Base-by-base conservation (phyloP, 75 land plant species). In the Chamaecyparis obtusa region DNA sequence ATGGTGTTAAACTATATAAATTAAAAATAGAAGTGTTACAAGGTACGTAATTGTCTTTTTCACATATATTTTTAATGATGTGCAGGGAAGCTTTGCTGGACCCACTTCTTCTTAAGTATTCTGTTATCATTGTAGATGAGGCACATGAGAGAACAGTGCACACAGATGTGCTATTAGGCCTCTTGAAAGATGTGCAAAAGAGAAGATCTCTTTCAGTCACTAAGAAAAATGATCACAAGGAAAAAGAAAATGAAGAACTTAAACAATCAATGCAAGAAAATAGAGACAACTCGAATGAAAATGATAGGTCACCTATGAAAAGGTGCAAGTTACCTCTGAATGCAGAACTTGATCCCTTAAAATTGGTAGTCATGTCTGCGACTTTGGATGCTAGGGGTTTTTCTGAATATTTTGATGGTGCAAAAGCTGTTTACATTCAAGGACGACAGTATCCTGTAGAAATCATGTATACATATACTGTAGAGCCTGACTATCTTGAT, bases 141-240 rank as follows among this genome's bases (percentile, higher is more conserved):
- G 99, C 99, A 32, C 99, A 97, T 91, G 99, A 97, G 90, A 93
- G 99, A 89, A 97, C 99, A 81, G 92, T 97, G 17, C 96, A 97
- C 72, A 97, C 99, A 11, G 97, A 97, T 92, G 99, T 97, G 24
- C 93, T 97, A 75, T 89, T 97, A 82, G 99, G 99, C 41, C 90
- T 97, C 79, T 85, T 97, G 86, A 97, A 96, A 85, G 92, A 88
- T 30, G 94, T 97, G 21, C 99, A 97, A 90, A 84, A 77, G 30
- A 85, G 90, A 49, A 91, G 98, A 82, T 90, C 90, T 41, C 36
- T 49, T 81, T 83, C 88, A 77, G 48, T 48, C 4, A 84, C 54
- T 30, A 86, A 79, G 11, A 16, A 30, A 21, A 84, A 89, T 87
- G 19, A 19, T 67, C 71, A 85, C 3, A 85, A 67, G 10, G 57